Evolutionary conservation across 1,284 basidiomycete genomes (phyloP).

Genomic region (Leucoagaricus sp.): DNA sequence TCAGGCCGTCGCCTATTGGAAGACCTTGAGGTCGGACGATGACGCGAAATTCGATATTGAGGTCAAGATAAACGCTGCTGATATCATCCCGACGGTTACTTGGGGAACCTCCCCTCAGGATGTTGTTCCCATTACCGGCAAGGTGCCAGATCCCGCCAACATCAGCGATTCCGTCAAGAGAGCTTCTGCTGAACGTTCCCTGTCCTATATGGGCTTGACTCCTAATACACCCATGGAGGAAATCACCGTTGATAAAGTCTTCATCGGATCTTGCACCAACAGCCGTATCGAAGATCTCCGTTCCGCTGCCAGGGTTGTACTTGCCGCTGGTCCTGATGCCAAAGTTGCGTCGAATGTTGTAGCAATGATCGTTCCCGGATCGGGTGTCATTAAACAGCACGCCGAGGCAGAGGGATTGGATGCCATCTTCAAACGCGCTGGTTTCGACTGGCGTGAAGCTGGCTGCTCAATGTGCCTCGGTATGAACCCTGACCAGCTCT

Average conservation of each 20-base stretch:
- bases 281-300: slow-evolving; percentile 95
- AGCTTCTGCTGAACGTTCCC: slow-evolving; percentile 76
- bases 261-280: slow-evolving; percentile 98
- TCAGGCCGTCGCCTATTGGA: slow-evolving; percentile 87
- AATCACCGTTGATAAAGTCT: slow-evolving; percentile 89
- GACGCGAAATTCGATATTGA: slow-evolving; percentile 91
- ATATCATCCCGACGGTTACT: slow-evolving; percentile 93
- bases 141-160: slow-evolving; percentile 79
- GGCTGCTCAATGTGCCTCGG: slow-evolving; percentile 98
- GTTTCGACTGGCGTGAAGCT: slow-evolving; percentile 97
- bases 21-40: slow-evolving; percentile 81
- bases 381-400: slow-evolving; percentile 92
- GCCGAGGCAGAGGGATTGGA: slow-evolving; percentile 94
- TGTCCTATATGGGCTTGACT: slow-evolving; percentile 91
- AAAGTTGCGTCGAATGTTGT: slow-evolving; percentile 81
- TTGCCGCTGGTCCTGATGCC: slow-evolving; percentile 75
- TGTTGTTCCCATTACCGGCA: slow-evolving; percentile 84
- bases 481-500: slow-evolving; percentile 96
- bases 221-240: slow-evolving; percentile 86
- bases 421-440: slow-evolving; percentile 88
- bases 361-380: slow-evolving; percentile 96
- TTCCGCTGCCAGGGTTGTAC: slow-evolving; percentile 82
- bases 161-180: slow-evolving; percentile 71
- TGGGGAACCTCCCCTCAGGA: slow-evolving; percentile 98
- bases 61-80: slow-evolving; percentile 82